These are phyloP conservation scores for Cicer judaicum DNA, from an alignment of 306 rosid species.

Conservation along the genomic window DNA sequence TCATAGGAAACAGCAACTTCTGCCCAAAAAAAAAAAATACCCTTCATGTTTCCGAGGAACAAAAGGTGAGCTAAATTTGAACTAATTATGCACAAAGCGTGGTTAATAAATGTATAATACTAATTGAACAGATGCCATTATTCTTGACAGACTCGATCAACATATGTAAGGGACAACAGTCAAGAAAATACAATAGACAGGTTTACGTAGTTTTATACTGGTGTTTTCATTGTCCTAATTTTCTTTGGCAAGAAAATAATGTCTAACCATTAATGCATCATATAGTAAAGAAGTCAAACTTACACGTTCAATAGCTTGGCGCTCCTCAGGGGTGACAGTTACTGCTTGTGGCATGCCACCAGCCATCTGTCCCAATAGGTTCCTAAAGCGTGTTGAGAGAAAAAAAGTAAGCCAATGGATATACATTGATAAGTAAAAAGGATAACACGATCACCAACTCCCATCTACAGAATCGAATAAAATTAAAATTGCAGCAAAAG, in stretches of 20 bases:
- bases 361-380: slow-evolving; percentile 68
- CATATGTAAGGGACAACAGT: slow-evolving; percentile 5
- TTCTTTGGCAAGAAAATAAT: slow-evolving; percentile 1
- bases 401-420: slow-evolving; percentile 40
- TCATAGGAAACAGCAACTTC: background rate
- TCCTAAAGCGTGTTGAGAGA: slow-evolving; percentile 53
- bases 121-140: slow-evolving; percentile 12
- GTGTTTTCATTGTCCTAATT: background rate
- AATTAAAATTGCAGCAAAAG: background rate
- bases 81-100: slow-evolving; percentile 7
- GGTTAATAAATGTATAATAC: slow-evolving; percentile 9
- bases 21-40: background rate
- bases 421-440: background rate
- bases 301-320: slow-evolving; percentile 90
- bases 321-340: slow-evolving; percentile 91
- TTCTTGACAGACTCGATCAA: slow-evolving; percentile 5
- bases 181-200: background rate
- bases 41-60: background rate
- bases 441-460: background rate
- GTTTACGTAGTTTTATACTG: background rate
- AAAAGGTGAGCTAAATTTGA: background rate
- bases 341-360: slow-evolving; percentile 70
- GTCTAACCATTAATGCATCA: background rate
- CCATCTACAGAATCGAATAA: background rate
- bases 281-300: slow-evolving; percentile 45